These are phyloP conservation scores for Penicillium sp. DNA, from an alignment of 2,329 filamentous ascomycete genomes.

Conservation along the genomic window DNA sequence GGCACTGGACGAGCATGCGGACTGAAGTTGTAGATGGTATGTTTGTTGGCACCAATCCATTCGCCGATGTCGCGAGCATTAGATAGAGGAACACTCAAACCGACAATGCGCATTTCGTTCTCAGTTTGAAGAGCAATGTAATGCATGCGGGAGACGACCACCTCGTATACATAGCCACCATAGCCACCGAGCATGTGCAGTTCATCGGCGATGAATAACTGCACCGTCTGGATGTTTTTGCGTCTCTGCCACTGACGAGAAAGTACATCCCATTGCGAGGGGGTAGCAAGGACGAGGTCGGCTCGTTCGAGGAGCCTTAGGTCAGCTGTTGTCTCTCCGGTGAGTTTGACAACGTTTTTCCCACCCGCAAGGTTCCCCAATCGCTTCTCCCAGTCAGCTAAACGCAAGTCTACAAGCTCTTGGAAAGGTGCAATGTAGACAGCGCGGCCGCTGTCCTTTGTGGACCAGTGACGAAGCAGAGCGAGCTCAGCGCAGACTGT, in stretches of 20 bases:
- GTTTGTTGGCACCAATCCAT: conserved; percentile 96
- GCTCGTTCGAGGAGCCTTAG: conserved; percentile 80
- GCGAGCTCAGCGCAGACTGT: conserved; percentile 95
- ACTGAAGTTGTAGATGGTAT: conserved; percentile 98
- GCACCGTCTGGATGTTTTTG: conserved; percentile 87
- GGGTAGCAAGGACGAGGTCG: conserved; percentile 87
- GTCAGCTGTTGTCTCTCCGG: conserved; percentile 85
- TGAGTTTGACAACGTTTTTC: conserved; percentile 87
- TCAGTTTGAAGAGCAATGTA: conserved; percentile 88
- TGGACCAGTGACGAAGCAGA: conserved; percentile 79
- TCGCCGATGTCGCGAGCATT: conserved; percentile 93
- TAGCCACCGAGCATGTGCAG: conserved; percentile 86
- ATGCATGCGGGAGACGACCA: conserved; percentile 95
- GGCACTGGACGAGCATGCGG: conserved; percentile 84
- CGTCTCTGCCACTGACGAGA: conserved; percentile 94
- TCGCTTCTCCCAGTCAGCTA: conserved; percentile 78
- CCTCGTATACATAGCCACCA: conserved; percentile 86
- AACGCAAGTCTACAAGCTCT: conserved; percentile 75
- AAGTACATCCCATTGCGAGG: conserved; percentile 89
- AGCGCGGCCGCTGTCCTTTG: conserved; percentile 64
- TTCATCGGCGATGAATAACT: conserved; percentile 91
- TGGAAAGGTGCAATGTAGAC: conserved; percentile 95
- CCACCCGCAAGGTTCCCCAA: conserved; percentile 68
- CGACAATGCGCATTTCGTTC: conserved; percentile 77
- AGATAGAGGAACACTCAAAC: conserved; percentile 82